Conservation (phyloP, 331 rosid species). For the Saraca asoca region DNA sequence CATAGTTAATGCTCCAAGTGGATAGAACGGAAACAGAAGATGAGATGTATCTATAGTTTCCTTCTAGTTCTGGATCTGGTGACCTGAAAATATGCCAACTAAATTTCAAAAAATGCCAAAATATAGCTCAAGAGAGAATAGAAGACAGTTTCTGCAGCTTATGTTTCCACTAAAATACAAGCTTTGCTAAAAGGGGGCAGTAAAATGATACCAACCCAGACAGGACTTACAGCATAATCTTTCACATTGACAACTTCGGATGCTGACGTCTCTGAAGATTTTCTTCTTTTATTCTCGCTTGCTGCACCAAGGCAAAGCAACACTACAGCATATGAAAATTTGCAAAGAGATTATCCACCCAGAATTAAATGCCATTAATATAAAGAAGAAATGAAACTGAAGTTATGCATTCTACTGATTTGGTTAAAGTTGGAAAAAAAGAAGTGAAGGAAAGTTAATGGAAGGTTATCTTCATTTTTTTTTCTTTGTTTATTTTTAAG, state of each 20-base stretch:
- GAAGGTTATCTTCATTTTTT: too few species aligned
- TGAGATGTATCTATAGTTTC: conserved; percentile 20
- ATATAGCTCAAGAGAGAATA: background rate
- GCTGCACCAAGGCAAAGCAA: conserved; percentile 44
- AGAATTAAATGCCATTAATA: background rate
- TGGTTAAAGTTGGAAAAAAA: too few species aligned
- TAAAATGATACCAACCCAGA: conserved; percentile 7
- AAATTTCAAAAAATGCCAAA: conserved; percentile 28
- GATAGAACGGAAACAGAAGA: background rate
- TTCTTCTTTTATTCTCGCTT: conserved; percentile 36
- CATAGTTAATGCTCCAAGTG: too few species aligned
- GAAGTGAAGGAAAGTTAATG: too few species aligned
- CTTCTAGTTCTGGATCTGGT: conserved; percentile 32
- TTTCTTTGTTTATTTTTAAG: too few species aligned
- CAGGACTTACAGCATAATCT: conserved; percentile 38
- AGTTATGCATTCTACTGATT: background rate
- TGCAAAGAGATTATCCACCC: conserved; percentile 8
- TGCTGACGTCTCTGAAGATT: conserved; percentile 38
- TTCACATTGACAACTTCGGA: conserved; percentile 51
- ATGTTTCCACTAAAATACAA: conserved; percentile 5
- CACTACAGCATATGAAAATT: conserved; percentile 12
- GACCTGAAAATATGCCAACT: conserved; percentile 34
- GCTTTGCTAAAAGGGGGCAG: conserved; percentile 6
- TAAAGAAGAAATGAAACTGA: background rate
- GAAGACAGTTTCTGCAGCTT: background rate